Evolutionary conservation across 768 basidiomycete species (phyloP).

Genomic region (Boletus patriciae): DNA sequence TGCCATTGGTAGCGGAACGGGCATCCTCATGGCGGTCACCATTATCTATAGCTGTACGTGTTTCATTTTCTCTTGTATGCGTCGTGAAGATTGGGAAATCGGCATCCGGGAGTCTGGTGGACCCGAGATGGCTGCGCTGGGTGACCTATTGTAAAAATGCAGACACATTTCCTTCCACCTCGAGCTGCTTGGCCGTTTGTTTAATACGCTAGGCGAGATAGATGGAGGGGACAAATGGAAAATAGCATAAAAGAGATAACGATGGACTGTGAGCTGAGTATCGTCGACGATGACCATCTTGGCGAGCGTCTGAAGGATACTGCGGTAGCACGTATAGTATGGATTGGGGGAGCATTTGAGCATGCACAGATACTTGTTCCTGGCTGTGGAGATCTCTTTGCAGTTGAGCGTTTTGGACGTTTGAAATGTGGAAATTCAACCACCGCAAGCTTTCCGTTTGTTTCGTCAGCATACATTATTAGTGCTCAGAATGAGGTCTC

Average conservation of each 20-base stretch:
- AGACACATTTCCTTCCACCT: neutral
- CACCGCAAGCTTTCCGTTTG: too few species aligned
- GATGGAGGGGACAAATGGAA: conserved; percentile 1
- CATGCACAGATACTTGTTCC: too few species aligned
- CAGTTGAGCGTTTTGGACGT: too few species aligned
- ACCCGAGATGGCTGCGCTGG: conserved; percentile 78
- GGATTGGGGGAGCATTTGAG: too few species aligned
- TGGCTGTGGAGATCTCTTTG: too few species aligned
- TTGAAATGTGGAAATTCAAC: too few species aligned
- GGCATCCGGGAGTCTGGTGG: conserved; percentile 79
- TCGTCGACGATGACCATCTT: neutral
- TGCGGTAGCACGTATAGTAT: neutral
- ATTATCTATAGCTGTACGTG: conserved; percentile 81
- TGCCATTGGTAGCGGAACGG: conserved; percentile 92
- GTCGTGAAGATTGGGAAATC: conserved; percentile 82
- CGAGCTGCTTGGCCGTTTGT: conserved; percentile 1
- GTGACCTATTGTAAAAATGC: conserved; percentile 63
- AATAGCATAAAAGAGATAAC: conserved; percentile 2
- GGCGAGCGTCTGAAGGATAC: neutral
- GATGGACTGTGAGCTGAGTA: neutral
- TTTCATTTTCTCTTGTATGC: neutral
- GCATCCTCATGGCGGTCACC: conserved; percentile 97
- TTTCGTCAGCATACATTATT: too few species aligned
- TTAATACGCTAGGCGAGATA: conserved; percentile 12
- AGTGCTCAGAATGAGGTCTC: too few species aligned